A percentile compares a stretch with the other conserved stretches of the same genome.
Conservation (phyloP, 2,329 filamentous ascomycete species). For the Parascedosporium putredinis region DNA sequence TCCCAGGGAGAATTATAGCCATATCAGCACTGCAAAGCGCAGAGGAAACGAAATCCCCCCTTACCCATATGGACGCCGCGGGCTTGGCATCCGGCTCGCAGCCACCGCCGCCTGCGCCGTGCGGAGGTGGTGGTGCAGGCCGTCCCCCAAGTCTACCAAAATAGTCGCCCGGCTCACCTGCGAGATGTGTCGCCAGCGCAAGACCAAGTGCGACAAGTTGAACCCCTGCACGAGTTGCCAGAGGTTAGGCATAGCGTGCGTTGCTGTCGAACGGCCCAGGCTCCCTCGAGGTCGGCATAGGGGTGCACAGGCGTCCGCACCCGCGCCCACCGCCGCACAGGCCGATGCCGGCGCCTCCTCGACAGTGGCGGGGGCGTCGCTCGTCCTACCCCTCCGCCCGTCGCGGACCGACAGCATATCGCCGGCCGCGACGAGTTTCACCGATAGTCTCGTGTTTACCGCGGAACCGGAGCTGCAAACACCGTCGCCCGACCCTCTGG, state of each 20-base stretch:
- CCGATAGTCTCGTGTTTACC: background rate
- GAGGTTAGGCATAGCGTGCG: background rate
- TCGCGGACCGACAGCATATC: background rate
- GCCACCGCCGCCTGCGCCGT: too few relatives aligned
- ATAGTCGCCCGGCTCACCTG: background rate
- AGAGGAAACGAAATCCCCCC: too few relatives aligned
- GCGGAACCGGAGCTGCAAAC: background rate
- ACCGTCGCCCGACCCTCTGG: background rate
- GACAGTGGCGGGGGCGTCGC: too few relatives aligned
- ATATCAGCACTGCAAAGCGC: too few relatives aligned
- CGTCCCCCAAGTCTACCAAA: background rate
- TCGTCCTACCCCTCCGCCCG: too few relatives aligned
- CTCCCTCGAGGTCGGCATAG: slow-evolving; percentile 1
- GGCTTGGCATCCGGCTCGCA: too few relatives aligned
- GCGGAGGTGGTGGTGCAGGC: too few relatives aligned
- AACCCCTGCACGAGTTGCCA: background rate
- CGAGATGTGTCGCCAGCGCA: background rate
- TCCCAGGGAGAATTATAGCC: too few relatives aligned
- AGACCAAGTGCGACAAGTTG: slow-evolving; percentile 1
- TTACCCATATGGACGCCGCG: too few relatives aligned
- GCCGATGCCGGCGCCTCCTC: background rate
- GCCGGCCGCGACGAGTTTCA: background rate
- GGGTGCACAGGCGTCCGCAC: background rate
- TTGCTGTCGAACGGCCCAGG: background rate
- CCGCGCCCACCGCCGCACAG: background rate